A percentile compares a stretch with the other conserved stretches of the same genome.
phyloP scores from a whole-genome alignment of 192 early-diverging fungal genomes.

The Coemansia sp. region DNA sequence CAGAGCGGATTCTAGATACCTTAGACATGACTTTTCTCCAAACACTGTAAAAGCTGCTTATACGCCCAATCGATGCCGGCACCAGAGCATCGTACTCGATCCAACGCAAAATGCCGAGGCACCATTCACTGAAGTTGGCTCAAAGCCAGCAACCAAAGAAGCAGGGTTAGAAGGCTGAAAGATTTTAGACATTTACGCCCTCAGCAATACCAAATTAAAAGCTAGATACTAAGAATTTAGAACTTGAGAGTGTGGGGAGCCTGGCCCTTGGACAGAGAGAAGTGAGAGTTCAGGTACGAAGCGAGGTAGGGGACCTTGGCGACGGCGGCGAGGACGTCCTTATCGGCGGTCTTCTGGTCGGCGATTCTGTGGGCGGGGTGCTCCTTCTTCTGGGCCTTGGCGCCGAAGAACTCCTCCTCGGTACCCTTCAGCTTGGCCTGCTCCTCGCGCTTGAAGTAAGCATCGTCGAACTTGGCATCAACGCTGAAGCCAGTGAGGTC shows the following conservation, averaged over 20 bases:
- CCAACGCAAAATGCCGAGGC: not conserved
- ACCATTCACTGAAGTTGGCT: too few species aligned
- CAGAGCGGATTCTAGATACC: constrained; percentile 55
- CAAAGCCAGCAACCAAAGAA: not conserved
- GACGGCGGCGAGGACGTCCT: constrained; percentile 72
- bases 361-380: constrained; percentile 74
- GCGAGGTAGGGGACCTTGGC: constrained; percentile 84
- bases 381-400: constrained; percentile 72
- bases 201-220: constrained; percentile 19
- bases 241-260: constrained; percentile 94
- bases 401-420: constrained; percentile 89
- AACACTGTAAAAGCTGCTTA: not conserved
- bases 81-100: not conserved
- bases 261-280: constrained; percentile 95
- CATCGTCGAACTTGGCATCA: constrained; percentile 80
- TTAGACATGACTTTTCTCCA: not conserved
- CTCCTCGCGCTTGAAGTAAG: constrained; percentile 86
- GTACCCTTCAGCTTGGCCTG: constrained; percentile 71
- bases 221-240: constrained; percentile 61
- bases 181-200: constrained; percentile 15
- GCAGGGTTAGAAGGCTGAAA: not conserved
- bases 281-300: constrained; percentile 84
- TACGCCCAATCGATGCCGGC: not conserved
- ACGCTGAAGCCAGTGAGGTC: constrained; percentile 77
- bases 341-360: constrained; percentile 91